These are phyloP conservation scores for Tricholomella constricta DNA, from an alignment of 768 basidiomycete genomes.

Conservation along the genomic window DNA sequence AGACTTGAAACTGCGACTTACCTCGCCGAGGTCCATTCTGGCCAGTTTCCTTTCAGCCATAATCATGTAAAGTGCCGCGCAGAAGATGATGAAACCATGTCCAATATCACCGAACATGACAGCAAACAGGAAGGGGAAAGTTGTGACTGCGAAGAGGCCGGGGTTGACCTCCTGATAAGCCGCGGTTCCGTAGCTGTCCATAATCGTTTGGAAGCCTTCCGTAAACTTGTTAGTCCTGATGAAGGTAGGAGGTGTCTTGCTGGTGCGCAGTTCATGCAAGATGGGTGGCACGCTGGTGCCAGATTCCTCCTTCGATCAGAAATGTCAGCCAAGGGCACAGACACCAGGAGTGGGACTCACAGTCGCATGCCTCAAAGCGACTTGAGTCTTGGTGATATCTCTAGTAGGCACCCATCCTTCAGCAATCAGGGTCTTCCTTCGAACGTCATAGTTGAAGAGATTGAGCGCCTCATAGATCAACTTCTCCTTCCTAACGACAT, in stretches of 20 bases:
- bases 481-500: constrained; percentile 95
- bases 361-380: constrained; percentile 87
- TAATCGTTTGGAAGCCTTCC: constrained; percentile 95
- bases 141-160: constrained; percentile 87
- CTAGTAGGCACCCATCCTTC: constrained; percentile 98
- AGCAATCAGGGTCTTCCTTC: constrained; percentile 92
- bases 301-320: constrained; percentile 68
- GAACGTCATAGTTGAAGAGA: constrained; percentile 90
- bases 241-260: constrained; percentile 94
- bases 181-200: constrained; percentile 96
- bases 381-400: constrained; percentile 84
- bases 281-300: constrained; percentile 93
- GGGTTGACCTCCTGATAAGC: constrained; percentile 97
- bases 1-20: constrained; percentile 29
- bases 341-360: constrained; percentile 38
- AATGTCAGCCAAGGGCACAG: constrained; percentile 16
- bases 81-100: constrained; percentile 83
- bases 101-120: constrained; percentile 99
- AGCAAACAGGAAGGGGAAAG: constrained; percentile 98
- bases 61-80: constrained; percentile 84
- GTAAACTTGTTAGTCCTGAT: constrained; percentile 95
- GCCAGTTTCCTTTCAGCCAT: constrained; percentile 78
- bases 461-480: constrained; percentile 95
- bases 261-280: constrained; percentile 84
- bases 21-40: constrained; percentile 75